Base-by-base conservation (phyloP, 495 filamentous ascomycete species). In the Aspergillus kassunensis region DNA sequence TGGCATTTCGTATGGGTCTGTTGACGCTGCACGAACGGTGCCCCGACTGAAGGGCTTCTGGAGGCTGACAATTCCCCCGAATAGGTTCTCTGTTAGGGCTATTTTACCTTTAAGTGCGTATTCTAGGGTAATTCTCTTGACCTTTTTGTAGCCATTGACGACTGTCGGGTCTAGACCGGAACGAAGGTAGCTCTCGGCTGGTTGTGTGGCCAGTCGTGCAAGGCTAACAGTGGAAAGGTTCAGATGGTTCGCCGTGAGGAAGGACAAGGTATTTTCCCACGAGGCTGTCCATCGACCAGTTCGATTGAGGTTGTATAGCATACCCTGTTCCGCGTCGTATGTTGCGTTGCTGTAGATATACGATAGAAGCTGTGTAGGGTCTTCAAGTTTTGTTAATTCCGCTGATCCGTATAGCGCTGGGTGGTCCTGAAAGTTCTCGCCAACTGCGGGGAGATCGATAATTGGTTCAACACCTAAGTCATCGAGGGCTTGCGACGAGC, bases 381-480 rank as follows among this genome's bases (percentile, higher is more conserved):
- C 46, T n/a, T 4, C 30, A 4, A 40, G 20, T 20, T 49, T 44
- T 15, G 24, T 49, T 5, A 40, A 3, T n/a, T 15, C 16, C n/a
- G 21, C 12, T 15, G 27, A 15, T 29, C 15, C 33, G 13, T 40
- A 37, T 19, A n/a, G 35, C 31, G 40, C 34, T 18, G 75, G 54
- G 51, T 82, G 79, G 24, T 82, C 80, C 53, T 84, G 80, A 2
- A 83, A 60, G 35, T 82, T 82, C 43, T 77, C 72, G 5, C 80
- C 80, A 1, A 83, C 80, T 18, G 73, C 72, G 0, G 74, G 60
- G 27, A 71, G 73, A 19, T 72, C 58, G 3, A 80, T 59, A 18
- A 73, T 70, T 5, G 72, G 55, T 0, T 64, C 54, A 20, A 84
- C 73, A 0, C 73, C 70, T 4, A 69, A 69, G 0, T 58, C 55